These are phyloP conservation scores for Salix purpurea DNA, from an alignment of 345 rosid genomes.

Conservation along the genomic window DNA sequence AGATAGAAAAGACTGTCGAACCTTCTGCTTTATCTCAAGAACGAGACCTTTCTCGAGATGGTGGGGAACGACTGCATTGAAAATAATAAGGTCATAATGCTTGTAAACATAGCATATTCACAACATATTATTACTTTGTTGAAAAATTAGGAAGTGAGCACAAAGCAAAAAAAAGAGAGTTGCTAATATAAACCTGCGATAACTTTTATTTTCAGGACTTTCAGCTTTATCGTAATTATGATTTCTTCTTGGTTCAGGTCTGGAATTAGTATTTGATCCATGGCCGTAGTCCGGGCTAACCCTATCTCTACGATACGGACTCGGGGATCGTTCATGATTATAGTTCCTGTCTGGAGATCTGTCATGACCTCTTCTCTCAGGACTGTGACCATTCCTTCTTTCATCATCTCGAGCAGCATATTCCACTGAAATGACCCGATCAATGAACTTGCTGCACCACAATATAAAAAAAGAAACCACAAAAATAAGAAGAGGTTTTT, in stretches of 20 bases:
- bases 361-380: constrained; percentile 51
- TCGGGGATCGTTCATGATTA: not conserved
- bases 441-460: constrained; percentile 69
- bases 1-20: not conserved
- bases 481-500: not conserved
- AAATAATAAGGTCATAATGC: not conserved
- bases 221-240: not conserved
- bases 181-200: not conserved
- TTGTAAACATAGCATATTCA: not conserved
- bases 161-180: not conserved
- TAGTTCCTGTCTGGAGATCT: constrained; percentile 48
- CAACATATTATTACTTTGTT: not conserved
- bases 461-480: not conserved
- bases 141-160: not conserved
- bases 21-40: not conserved
- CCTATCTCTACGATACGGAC: constrained; percentile 8
- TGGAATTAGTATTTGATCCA: constrained; percentile 10
- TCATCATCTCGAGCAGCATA: constrained; percentile 83
- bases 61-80: not conserved
- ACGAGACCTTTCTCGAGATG: not conserved
- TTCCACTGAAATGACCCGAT: constrained; percentile 79
- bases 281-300: constrained; percentile 3
- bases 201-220: not conserved
- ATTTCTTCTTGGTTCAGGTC: not conserved
- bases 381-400: constrained; percentile 50